Evolutionary conservation across 768 basidiomycete genomes (phyloP), one percentile per base, ranked within the genome.

Genomic region (Sarcodon aspratus): DNA sequence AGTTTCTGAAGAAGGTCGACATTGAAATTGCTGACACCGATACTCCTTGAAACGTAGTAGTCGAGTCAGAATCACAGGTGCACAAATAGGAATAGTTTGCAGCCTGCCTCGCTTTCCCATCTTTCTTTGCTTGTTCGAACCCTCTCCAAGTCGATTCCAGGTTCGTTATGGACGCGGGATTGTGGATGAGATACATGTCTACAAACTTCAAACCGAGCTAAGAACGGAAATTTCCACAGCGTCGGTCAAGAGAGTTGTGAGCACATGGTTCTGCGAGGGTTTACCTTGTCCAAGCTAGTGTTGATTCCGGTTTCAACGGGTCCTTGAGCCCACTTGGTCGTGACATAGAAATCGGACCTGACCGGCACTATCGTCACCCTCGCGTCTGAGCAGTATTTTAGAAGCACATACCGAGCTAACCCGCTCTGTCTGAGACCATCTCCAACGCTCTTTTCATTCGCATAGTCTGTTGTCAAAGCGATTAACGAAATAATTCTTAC

Each of bases 111-210:
- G 68, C 55, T 1, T 69, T 55, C 0, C 69, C 67, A 9, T 65
- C 66, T 34, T 73, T 64, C 55, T 73, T 70, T 27, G 80, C 63
- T 33, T 67, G 64, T 55, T 82, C 82, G 50, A 84, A 74, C 43
- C 74, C 69, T 46, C 61, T 62, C 84, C 84, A 87, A 56, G 3
- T 52, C 54, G 40, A 42, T 15, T 47, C 70, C 65, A 52, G 71
- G 53, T 60, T 50, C 10, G 33, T 35, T 7, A 70, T 53, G 8
- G 52, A 1, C 0, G 6, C 17, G 1, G 82, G 80, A 3, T 37
- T 37, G 54, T 88, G 85, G 35, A 87, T 75, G 38, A 88, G 75
- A 63, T 87, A 88, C 9, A 88, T 62, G 57, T 88, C 82, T 5
- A 88, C 66, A 34, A 76, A 70, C 46, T 71, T 64, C 10, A 85